Base-by-base conservation (phyloP, 345 rosid species). In the Dipteronia sinensis region DNA sequence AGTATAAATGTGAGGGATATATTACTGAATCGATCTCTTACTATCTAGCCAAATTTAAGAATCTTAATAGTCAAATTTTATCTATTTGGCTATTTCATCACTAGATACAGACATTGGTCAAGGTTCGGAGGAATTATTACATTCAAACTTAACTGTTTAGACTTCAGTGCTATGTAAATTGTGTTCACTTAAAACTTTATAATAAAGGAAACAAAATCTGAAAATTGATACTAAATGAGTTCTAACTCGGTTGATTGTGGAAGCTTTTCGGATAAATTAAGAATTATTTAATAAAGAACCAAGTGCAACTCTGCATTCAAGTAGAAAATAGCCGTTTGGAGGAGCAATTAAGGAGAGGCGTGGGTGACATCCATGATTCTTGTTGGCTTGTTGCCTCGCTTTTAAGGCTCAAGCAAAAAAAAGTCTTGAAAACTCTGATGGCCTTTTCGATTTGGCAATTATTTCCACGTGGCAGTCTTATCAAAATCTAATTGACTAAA, bases 361-460 rank as follows among this genome's bases (percentile, higher is more conserved):
- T 61, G 79, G 79, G 77, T 66, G 75, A 75, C 82, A 71, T 77
- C 29, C 75, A 74, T 77, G 81, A 80, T 80, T 80, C 69, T 51
- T 78, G 78, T 71, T 71, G 83, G 69, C 55, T 0, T 25, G 22
- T 73, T 67, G 78, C 77, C 61, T 20, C 49, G 62, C 38, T 72
- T 83, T 78, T 69, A 31, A 56, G 74, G 65, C 17, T 72, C 64
- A 56, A 8, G 64, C 27, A 20, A 67, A 65, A 6, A 6, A 17
- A 1, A 1, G 19, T 8, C 44, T 53, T 22, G 13, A 40, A 61
- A 75, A 13, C 42, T 42, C 62, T 27, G 49, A 29, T 64, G 6
- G 29, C 53, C 25, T 5, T 70, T 63, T 76, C 29, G 6, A 15
- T 17, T 61, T 55, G 19, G 29, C 20, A 62, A 15, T 62, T 23